Percentiles rank a stretch among this genome's conserved stretches.
Evolutionary conservation across 148 eudicot species (phyloP).

Genomic region (Camellia sinensis): DNA sequence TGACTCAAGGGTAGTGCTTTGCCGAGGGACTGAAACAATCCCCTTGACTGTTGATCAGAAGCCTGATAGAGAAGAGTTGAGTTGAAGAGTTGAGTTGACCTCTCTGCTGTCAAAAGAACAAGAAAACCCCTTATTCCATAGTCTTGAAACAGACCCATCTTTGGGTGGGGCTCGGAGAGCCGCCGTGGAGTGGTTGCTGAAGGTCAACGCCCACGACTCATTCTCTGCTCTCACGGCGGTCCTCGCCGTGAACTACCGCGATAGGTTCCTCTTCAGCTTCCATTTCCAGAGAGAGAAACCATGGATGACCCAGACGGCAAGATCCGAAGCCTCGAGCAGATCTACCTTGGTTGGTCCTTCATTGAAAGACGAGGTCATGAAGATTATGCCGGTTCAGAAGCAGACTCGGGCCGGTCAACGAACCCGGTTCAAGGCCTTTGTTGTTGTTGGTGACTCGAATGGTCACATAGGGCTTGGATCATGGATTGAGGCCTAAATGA

Average conservation of each 20-base stretch:
- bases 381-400: conserved; percentile 83
- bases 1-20: too few relatives aligned
- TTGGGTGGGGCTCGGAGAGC: not conserved
- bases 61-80: too few relatives aligned
- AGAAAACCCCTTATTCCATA: not conserved
- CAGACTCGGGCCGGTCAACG: conserved; percentile 83
- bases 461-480: conserved; percentile 80
- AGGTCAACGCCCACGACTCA: not conserved
- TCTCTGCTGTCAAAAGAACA: not conserved
- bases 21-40: too few relatives aligned
- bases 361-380: conserved; percentile 78
- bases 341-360: conserved; percentile 41
- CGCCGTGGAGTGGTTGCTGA: conserved; percentile 13
- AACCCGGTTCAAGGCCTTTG: conserved; percentile 78
- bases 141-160: not conserved
- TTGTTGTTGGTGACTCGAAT: conserved; percentile 68
- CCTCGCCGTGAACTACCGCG: conserved; percentile 5
- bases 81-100: conserved; percentile 10
- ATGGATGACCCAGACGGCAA: conserved; percentile 65
- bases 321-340: too few relatives aligned
- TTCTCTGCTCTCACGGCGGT: conserved; percentile 12
- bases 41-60: too few relatives aligned
- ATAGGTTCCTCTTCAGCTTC: conserved; percentile 7
- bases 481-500: too few relatives aligned
- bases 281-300: conserved; percentile 7